Percentiles rank a stretch among this genome's conserved stretches.
phyloP scores from a whole-genome alignment of 2,329 filamentous ascomycete genomes.

The Penicillium olsonii region DNA sequence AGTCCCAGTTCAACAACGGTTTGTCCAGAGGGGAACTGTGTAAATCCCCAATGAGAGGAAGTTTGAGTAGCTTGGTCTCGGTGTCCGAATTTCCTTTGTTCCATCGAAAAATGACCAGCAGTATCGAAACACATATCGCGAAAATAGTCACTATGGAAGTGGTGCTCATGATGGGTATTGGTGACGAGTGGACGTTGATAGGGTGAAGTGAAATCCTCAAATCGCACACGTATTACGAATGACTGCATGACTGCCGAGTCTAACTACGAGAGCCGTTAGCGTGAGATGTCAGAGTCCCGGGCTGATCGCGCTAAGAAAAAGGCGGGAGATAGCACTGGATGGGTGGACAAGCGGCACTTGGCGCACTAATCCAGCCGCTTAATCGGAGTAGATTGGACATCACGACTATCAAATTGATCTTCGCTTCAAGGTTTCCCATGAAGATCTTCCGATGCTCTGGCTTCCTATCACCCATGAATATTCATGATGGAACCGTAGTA shows the following conservation, averaged over 20 bases:
- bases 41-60: constrained; percentile 35
- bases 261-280: neutral
- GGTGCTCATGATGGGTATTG: neutral
- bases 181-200: neutral
- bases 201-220: neutral
- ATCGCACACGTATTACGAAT: neutral
- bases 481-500: too few relatives aligned
- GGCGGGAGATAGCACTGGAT: neutral
- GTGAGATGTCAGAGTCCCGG: neutral
- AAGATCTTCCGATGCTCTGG: too few relatives aligned
- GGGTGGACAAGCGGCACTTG: neutral
- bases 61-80: constrained; percentile 16
- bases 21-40: constrained; percentile 30
- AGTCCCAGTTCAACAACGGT: constrained; percentile 32
- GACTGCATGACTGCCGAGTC: neutral
- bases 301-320: neutral
- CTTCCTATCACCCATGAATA: too few relatives aligned
- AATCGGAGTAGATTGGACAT: neutral
- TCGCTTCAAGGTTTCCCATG: too few relatives aligned
- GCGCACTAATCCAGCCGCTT: neutral
- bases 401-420: too few relatives aligned
- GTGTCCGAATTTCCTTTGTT: neutral
- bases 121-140: neutral
- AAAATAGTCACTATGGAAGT: neutral
- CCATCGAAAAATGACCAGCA: neutral